Conservation (phyloP, 176 grass and related monocot genomes). For the Oryza meridionalis region DNA sequence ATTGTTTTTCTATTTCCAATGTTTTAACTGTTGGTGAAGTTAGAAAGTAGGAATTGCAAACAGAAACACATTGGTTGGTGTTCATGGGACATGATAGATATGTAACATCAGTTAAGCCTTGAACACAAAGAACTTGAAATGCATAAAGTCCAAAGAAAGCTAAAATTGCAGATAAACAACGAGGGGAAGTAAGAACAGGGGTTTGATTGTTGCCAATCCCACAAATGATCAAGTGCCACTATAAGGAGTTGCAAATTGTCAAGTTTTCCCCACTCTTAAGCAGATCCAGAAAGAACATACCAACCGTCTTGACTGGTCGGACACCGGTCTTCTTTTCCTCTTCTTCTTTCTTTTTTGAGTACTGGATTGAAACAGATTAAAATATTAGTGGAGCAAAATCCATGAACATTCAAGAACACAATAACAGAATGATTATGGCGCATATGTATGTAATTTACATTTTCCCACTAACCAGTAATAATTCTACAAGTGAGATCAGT, state of each 20-base stretch:
- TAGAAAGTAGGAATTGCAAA: neutral
- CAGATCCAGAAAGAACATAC: slow-evolving; percentile 47
- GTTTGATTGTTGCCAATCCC: neutral
- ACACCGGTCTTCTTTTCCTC: slow-evolving; percentile 60
- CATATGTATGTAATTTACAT: neutral
- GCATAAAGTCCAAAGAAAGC: neutral
- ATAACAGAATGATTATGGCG: neutral
- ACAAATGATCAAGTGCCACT: neutral
- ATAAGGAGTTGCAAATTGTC: neutral
- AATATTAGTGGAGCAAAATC: slow-evolving; percentile 31
- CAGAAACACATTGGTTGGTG: neutral
- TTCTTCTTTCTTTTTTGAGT: slow-evolving; percentile 72
- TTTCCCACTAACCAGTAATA: neutral
- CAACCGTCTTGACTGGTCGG: slow-evolving; percentile 52
- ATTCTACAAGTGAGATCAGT: neutral
- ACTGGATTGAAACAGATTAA: slow-evolving; percentile 46
- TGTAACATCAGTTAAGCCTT: neutral
- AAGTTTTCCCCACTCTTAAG: neutral
- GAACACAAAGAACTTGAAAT: neutral
- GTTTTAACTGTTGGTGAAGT: neutral
- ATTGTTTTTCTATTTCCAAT: neutral
- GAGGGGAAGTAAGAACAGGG: neutral
- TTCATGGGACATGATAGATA: slow-evolving; percentile 10
- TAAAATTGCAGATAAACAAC: neutral
- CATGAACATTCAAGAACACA: neutral